Evolutionary conservation across 495 filamentous ascomycete species (phyloP), one percentile per base, ranked within the genome.

Genomic region (Coniosporium apollinis): DNA sequence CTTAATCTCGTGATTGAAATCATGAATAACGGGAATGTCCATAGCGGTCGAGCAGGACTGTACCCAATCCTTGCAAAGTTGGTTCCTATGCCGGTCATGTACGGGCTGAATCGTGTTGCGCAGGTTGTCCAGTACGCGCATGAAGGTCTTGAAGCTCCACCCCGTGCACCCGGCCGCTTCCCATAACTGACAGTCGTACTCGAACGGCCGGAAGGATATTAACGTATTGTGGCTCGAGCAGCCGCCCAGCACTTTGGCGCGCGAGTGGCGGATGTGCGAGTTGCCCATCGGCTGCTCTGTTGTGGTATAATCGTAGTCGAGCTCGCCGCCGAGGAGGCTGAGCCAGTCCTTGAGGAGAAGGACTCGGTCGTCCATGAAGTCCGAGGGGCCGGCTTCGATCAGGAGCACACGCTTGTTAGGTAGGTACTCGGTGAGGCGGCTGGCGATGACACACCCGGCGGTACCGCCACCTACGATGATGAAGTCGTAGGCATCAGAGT

Each of bases 221-320:
- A 86, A 63, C 19, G 82, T 86, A 50, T 89, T 89, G 64, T 89
- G 82, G 30, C 74, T 79, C 16, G 79, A 83, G 64, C 82, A 89
- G 37, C 82, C 82, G 43, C 82, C 82, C 18, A 89, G 67, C 9
- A 86, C 78, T 61, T 85, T 85, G 20, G 82, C 81, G 38, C 82
- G 70, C 11, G 82, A 82, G 56, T 86, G 80, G 34, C 79, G 71
- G 56, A 89, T 85, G 61, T 76, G 65, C 32, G 78, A 83, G 57
- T 84, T 85, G 47, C 78, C 79, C 39, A 47, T 55, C 9, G 80
- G 79, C 54, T 87, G 81, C 55, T 84, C 81, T 26, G 69, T 77
- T n/a, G 81, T 89, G 35, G 68, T 69, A 58, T 89, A 89, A 44
- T 86, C 81, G 57, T 80, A 86, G 56, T 86, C 81, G 30, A 85